Conservation (phyloP, 768 basidiomycete genomes). For the Pisolithus marmoratus region DNA sequence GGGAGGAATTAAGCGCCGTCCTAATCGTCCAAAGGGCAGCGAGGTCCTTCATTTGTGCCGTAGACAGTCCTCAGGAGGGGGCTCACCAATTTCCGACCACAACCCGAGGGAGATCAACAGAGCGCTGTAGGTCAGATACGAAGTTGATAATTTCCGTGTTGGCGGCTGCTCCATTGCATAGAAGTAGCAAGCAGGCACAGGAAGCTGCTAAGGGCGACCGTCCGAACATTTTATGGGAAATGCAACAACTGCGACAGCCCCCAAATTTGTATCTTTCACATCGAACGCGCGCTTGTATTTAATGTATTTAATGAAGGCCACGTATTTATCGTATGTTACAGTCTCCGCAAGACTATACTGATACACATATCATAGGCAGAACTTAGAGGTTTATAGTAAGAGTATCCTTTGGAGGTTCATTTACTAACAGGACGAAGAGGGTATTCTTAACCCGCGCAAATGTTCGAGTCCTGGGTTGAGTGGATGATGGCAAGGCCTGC, state of each 20-base stretch:
- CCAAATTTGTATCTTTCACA: too few relatives aligned
- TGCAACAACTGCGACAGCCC: background rate
- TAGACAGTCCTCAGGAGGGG: constrained; percentile 11
- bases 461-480: background rate
- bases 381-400: too few relatives aligned
- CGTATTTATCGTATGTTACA: too few relatives aligned
- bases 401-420: too few relatives aligned
- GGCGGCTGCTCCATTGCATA: constrained; percentile 31
- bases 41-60: constrained; percentile 4
- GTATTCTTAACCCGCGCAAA: too few relatives aligned
- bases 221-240: constrained; percentile 4
- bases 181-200: constrained; percentile 9
- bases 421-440: too few relatives aligned
- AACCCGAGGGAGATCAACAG: constrained; percentile 12
- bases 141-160: constrained; percentile 70
- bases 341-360: too few relatives aligned
- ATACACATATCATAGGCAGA: too few relatives aligned
- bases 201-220: constrained; percentile 11
- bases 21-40: constrained; percentile 21
- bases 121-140: constrained; percentile 22
- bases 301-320: too few relatives aligned
- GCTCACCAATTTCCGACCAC: constrained; percentile 27
- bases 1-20: constrained; percentile 32
- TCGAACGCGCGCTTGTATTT: too few relatives aligned
- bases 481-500: background rate